A percentile compares a stretch with the other conserved stretches of the same genome.
Conservation (phyloP, 441 rosid genomes). For the Manihot esculenta region DNA sequence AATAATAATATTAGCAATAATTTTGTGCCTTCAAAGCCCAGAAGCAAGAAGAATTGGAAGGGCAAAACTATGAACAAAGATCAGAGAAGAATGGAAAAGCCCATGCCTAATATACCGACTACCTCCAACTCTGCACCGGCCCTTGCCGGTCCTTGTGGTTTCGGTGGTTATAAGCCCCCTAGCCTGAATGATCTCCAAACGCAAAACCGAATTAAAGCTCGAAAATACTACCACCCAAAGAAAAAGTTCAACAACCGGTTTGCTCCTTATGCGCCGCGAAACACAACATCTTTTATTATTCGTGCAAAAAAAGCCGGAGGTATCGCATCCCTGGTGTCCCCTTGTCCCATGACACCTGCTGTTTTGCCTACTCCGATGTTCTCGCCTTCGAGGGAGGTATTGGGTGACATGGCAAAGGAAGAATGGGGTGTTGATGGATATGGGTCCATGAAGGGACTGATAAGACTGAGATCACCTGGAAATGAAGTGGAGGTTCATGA, state of each 20-base stretch:
- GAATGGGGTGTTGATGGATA: constrained; percentile 99
- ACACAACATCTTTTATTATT: constrained; percentile 82
- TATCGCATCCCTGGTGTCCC: constrained; percentile 84
- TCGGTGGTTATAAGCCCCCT: constrained; percentile 77
- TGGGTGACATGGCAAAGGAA: constrained; percentile 94
- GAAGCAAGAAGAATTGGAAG: constrained; percentile 67
- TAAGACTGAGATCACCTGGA: constrained; percentile 76
- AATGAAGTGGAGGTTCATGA: constrained; percentile 51
- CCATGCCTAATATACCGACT: constrained; percentile 15
- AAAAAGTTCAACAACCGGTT: constrained; percentile 57
- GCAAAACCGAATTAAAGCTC: constrained; percentile 69
- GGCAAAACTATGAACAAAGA: constrained; percentile 57
- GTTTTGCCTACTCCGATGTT: constrained; percentile 83
- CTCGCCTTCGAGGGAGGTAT: constrained; percentile 78
- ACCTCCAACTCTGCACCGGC: constrained; percentile 27
- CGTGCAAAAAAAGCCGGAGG: constrained; percentile 92
- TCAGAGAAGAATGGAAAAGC: constrained; percentile 48
- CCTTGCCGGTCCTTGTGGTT: constrained; percentile 21
- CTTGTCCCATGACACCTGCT: constrained; percentile 85
- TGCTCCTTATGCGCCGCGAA: constrained; percentile 91
- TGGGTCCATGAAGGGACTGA: constrained; percentile 95
- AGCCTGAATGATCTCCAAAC: constrained; percentile 72
- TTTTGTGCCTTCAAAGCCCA: constrained; percentile 41
- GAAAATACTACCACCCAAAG: constrained; percentile 73
- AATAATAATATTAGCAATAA: constrained; percentile 28